These are phyloP conservation scores for Bretschneidera sinensis DNA, from an alignment of 345 rosid species.

Conservation along the genomic window DNA sequence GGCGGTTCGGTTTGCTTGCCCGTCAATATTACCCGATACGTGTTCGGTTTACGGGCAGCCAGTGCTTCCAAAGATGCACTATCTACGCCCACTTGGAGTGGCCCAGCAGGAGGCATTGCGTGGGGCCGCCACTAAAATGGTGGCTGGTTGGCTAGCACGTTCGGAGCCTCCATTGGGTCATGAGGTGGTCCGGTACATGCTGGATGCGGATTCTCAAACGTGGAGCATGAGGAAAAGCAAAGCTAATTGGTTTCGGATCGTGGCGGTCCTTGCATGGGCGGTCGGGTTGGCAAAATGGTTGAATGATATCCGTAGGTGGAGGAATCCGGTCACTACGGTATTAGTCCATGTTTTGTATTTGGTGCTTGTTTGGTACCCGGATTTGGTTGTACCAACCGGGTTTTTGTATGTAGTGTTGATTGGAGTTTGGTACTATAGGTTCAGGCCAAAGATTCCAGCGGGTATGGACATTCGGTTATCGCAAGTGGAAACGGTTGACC, in stretches of 20 bases:
- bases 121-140: slow-evolving; percentile 87
- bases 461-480: slow-evolving; percentile 91
- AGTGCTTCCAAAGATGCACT: slow-evolving; percentile 87
- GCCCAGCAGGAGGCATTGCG: slow-evolving; percentile 92
- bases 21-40: slow-evolving; percentile 71
- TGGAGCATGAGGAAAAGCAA: slow-evolving; percentile 99
- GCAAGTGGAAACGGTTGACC: slow-evolving; percentile 75
- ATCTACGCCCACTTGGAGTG: slow-evolving; percentile 88
- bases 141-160: slow-evolving; percentile 72
- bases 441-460: slow-evolving; percentile 80
- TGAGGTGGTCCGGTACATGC: slow-evolving; percentile 85
- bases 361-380: slow-evolving; percentile 97
- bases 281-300: slow-evolving; percentile 92
- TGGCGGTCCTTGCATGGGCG: slow-evolving; percentile 88
- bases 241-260: slow-evolving; percentile 91
- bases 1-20: slow-evolving; percentile 88
- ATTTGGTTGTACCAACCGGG: slow-evolving; percentile 86
- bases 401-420: slow-evolving; percentile 71
- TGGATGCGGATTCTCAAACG: slow-evolving; percentile 89
- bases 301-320: slow-evolving; percentile 76
- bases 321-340: slow-evolving; percentile 75
- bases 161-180: slow-evolving; percentile 87
- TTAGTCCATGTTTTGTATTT: slow-evolving; percentile 73
- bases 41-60: slow-evolving; percentile 77
- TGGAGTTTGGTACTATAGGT: slow-evolving; percentile 92